Base-by-base conservation (phyloP, 768 basidiomycete species). In the Hygrocybe coccinea region DNA sequence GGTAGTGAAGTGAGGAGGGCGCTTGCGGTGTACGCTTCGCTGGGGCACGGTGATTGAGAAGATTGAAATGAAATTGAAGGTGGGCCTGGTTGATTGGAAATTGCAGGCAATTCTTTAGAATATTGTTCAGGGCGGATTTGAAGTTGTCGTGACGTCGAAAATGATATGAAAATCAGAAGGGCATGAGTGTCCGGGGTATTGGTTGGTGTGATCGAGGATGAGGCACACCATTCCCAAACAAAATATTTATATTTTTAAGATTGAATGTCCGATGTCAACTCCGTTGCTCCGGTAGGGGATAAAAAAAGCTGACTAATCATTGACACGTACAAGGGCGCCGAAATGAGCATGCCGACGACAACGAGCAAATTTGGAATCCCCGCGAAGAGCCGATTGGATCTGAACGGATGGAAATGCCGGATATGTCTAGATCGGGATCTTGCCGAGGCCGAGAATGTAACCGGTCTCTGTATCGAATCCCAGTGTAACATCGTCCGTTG, bases 1-100 rank as follows among this genome's bases (percentile, higher is more conserved):
- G 74, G 71, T 37, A 70, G 68, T 39, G 84, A 82, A 58, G 81
- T 84, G n/a, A 71, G 80, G 57, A 68, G 67, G 45, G 74, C 74
- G 34, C 75, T 91, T 9, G 68, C 69, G 33, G 71, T 62, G 52
- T 86, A 81, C 68, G 80, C 78, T 21, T 70, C 65, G 15, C 71
- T 71, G 57, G 75, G 72, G 19, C 63, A 73, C 56, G 75, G 75
- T 59, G 65, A 73, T 49, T 71, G 64, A 58, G 45, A 50, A 46
- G 25, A 38, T 41, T 54, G 52, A 39, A 37, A 44, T 51, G 46
- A 38, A 56, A 59, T 58, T 57, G 46, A 24, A 44, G 5, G 4
- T 19, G 38, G 11, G 38, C 38, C 36, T 37, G 36, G 36, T 37
- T 29, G 29, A 29, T 29, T 29, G 29, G 29, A 29, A 29, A 29